Percentiles rank a stretch among this genome's conserved stretches.
phyloP scores from a whole-genome alignment of 2,329 filamentous ascomycete species.

The Alternaria postmessia region DNA sequence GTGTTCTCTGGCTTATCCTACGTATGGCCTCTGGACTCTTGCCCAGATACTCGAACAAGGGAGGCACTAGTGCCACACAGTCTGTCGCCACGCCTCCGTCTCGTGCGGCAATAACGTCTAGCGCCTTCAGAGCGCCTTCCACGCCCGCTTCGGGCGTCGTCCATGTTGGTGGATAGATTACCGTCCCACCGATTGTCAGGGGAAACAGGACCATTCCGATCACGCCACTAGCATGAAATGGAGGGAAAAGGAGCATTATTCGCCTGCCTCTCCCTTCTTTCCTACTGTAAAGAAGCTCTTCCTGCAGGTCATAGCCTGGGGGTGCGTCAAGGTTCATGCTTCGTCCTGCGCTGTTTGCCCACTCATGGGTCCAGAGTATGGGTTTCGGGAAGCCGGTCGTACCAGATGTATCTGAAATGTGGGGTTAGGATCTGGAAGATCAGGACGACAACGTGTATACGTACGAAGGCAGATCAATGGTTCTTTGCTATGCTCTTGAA shows the following conservation, averaged over 20 bases:
- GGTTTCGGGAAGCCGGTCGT: conserved; percentile 51
- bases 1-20: not conserved
- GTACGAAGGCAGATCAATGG: conserved; percentile 36
- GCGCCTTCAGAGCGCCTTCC: not conserved
- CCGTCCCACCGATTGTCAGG: conserved; percentile 6
- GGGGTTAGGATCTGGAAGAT: not conserved
- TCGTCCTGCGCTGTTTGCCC: conserved; percentile 13
- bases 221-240: conserved; percentile 21
- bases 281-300: not conserved
- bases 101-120: not conserved
- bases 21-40: conserved; percentile 9
- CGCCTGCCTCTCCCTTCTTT: not conserved
- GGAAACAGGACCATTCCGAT: conserved; percentile 10
- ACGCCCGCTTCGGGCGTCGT: conserved; percentile 5
- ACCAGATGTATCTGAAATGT: conserved; percentile 41
- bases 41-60: conserved; percentile 12
- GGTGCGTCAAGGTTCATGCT: conserved; percentile 11
- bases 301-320: not conserved
- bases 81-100: not conserved
- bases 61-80: not conserved
- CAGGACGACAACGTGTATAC: not conserved
- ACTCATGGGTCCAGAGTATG: conserved; percentile 37
- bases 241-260: conserved; percentile 10
- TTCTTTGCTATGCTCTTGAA: conserved; percentile 35
- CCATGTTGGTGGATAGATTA: conserved; percentile 9